Conservation (phyloP, 176 grass and related monocot genomes). For the Zoysia pacifica region DNA sequence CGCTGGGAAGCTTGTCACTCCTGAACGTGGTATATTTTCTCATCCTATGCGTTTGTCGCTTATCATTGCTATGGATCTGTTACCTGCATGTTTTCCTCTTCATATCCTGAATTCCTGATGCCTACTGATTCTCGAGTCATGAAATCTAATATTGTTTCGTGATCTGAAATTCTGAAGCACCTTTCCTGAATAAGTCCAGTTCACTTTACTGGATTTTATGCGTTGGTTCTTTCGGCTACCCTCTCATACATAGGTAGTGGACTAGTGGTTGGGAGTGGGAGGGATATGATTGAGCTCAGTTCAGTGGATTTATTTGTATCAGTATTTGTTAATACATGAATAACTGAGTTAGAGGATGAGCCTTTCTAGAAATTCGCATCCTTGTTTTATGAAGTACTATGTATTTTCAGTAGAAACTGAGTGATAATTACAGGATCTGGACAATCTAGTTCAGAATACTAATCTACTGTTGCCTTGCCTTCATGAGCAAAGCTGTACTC, state of each 20-base stretch:
- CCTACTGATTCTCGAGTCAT: not conserved
- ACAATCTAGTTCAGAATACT: not conserved
- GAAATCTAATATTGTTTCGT: not conserved
- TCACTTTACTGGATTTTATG: not conserved
- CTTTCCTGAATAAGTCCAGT: not conserved
- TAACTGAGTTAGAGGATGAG: not conserved
- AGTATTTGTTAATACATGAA: not conserved
- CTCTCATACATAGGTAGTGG: not conserved
- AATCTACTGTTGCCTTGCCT: not conserved
- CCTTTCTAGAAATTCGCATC: not conserved
- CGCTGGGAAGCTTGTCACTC: conserved; percentile 17
- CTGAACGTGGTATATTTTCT: not conserved
- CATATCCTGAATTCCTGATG: conserved; percentile 4
- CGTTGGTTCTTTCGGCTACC: not conserved
- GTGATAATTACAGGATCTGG: not conserved
- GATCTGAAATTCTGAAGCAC: not conserved
- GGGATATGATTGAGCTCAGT: not conserved
- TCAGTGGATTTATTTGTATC: not conserved
- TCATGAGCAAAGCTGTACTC: conserved; percentile 4
- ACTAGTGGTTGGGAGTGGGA: not conserved
- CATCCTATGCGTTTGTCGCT: not conserved
- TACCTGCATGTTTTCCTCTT: not conserved
- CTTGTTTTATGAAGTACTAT: not conserved
- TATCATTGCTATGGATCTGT: conserved; percentile 3
- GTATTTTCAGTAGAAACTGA: not conserved